phyloP scores from a whole-genome alignment of 768 basidiomycete species.

The Coprinopsis cinerea region DNA sequence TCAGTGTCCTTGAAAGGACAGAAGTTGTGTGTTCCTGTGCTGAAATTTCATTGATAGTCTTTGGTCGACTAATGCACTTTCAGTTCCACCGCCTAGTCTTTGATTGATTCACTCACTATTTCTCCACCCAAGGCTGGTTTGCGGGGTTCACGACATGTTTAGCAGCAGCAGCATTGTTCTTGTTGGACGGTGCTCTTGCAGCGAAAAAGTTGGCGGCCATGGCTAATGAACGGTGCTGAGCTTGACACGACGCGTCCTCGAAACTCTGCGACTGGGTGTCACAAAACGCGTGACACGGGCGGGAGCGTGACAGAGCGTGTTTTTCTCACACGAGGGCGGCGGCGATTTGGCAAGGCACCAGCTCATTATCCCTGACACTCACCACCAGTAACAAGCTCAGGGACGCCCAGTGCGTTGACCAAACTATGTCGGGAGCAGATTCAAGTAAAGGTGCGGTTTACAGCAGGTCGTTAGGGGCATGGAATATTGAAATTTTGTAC shows the following conservation, averaged over 20 bases:
- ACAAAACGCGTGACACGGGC: conserved; percentile 41
- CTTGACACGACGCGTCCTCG: background rate
- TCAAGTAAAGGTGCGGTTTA: conserved; percentile 26
- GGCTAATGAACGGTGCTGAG: conserved; percentile 5
- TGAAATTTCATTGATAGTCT: conserved; percentile 96
- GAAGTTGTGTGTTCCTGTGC: conserved; percentile 96
- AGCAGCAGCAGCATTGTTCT: conserved; percentile 23
- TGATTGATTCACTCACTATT: conserved; percentile 65
- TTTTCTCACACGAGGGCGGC: background rate
- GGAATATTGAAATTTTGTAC: too few species aligned
- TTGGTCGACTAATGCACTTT: conserved; percentile 72
- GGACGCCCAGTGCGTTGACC: conserved; percentile 17
- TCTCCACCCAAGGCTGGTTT: conserved; percentile 95
- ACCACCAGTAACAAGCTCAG: background rate
- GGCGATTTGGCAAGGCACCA: too few species aligned
- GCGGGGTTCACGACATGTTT: conserved; percentile 49
- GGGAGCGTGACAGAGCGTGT: conserved; percentile 33
- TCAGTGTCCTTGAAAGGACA: conserved; percentile 85
- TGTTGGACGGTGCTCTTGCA: conserved; percentile 35
- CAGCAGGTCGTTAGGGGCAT: too few species aligned
- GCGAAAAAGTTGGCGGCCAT: conserved; percentile 63
- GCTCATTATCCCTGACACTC: background rate
- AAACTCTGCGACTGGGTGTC: too few species aligned
- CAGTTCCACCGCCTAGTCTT: conserved; percentile 2
- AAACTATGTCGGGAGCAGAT: conserved; percentile 31